Conservation (phyloP, 2,329 filamentous ascomycete genomes). For the Beauveria sp. region DNA sequence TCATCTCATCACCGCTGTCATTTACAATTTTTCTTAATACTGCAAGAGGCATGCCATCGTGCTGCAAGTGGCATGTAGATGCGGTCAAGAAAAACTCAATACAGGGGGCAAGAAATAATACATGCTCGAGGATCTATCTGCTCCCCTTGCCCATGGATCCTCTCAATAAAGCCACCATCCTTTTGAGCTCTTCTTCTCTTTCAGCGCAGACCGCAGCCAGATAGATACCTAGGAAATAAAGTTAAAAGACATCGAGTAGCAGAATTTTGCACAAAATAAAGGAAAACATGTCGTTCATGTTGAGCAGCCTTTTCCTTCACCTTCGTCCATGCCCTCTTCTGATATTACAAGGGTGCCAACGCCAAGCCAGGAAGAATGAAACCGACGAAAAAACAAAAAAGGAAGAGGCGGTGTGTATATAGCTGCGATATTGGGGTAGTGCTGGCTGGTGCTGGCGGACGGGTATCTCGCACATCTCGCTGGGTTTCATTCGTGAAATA, state of each 20-base stretch:
- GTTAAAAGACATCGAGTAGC: conserved; percentile 7
- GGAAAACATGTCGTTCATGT: conserved; percentile 4
- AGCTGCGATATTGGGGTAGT: background rate
- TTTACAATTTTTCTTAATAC: background rate
- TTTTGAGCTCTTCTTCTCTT: background rate
- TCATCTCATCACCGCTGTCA: background rate
- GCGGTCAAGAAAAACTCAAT: conserved; percentile 2
- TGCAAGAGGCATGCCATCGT: background rate
- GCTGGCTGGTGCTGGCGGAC: conserved; percentile 15
- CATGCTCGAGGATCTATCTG: conserved; percentile 32
- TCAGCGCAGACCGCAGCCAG: background rate
- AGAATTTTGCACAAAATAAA: conserved; percentile 1
- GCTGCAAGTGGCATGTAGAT: background rate
- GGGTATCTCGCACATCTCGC: conserved; percentile 16
- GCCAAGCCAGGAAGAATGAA: conserved; percentile 2
- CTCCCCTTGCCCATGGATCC: conserved; percentile 21
- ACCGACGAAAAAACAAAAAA: conserved; percentile 3
- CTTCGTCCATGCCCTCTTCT: conserved; percentile 7
- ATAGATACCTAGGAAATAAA: background rate
- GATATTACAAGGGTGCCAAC: conserved; percentile 14
- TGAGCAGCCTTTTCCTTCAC: background rate
- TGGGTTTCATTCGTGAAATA: background rate
- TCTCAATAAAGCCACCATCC: conserved; percentile 13
- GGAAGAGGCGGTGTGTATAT: conserved; percentile 4
- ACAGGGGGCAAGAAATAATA: conserved; percentile 37